Percentiles rank a stretch among this genome's conserved stretches.
phyloP scores from a whole-genome alignment of 2,329 filamentous ascomycete genomes.

The Alternaria arbusti region DNA sequence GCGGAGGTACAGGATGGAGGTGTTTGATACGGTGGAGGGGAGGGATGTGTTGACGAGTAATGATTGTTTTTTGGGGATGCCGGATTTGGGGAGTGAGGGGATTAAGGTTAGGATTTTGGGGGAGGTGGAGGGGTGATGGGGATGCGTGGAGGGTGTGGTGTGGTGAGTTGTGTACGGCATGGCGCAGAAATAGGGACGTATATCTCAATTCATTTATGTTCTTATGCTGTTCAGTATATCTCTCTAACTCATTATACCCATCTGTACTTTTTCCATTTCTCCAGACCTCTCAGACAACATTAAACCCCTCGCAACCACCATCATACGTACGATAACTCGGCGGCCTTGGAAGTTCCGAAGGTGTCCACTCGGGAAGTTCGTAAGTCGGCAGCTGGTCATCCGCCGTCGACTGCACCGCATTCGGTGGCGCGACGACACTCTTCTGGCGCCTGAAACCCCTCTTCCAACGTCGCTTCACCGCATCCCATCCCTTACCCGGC shows the following conservation, averaged over 20 bases:
- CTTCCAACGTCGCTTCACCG: neutral
- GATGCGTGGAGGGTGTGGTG: neutral
- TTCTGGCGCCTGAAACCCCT: neutral
- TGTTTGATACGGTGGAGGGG: slow-evolving; percentile 16
- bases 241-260: too few species aligned
- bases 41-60: slow-evolving; percentile 18
- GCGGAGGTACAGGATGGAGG: slow-evolving; percentile 9
- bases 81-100: slow-evolving; percentile 14
- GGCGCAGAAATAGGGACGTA: too few species aligned
- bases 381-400: neutral
- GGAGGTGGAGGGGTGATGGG: neutral
- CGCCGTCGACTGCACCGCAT: neutral
- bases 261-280: too few species aligned
- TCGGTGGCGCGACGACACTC: neutral
- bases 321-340: neutral
- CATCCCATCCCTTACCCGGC: neutral
- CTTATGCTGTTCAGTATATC: too few species aligned
- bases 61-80: slow-evolving; percentile 20
- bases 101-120: slow-evolving; percentile 10
- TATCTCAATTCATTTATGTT: too few species aligned
- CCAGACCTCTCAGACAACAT: neutral
- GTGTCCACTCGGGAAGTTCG: neutral
- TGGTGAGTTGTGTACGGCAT: too few species aligned
- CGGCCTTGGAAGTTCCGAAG: neutral
- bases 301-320: neutral